These are phyloP conservation scores for Groenewaldozyma sp. DNA, from an alignment of 1,139 yeast species.

Conservation along the genomic window DNA sequence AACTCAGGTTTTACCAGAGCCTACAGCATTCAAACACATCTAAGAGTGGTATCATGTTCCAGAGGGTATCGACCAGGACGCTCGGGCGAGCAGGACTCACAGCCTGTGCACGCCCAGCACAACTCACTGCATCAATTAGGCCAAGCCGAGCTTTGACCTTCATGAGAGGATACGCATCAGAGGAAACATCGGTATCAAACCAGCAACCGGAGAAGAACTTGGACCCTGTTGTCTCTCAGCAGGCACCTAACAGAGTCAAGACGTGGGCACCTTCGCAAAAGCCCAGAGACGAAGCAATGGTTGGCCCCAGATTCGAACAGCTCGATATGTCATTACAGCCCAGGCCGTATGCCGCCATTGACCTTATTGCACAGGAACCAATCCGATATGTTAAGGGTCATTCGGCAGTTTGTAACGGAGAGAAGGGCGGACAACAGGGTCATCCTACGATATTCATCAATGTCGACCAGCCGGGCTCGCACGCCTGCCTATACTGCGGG, in stretches of 20 bases:
- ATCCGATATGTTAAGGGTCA: conserved; percentile 52
- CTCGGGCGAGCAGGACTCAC: too few relatives aligned
- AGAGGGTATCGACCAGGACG: neutral
- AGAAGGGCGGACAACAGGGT: conserved; percentile 65
- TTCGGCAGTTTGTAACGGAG: conserved; percentile 80
- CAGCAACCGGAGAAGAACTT: conserved; percentile 5
- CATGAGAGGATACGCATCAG: neutral
- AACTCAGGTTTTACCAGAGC: too few relatives aligned
- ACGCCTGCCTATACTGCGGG: conserved; percentile 66
- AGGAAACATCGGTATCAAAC: neutral
- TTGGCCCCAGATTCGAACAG: conserved; percentile 66
- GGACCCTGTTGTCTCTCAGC: conserved; percentile 28
- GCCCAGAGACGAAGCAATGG: conserved; percentile 49
- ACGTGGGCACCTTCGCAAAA: conserved; percentile 70
- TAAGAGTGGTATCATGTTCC: too few relatives aligned
- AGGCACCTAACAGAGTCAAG: conserved; percentile 65
- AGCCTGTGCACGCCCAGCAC: too few relatives aligned
- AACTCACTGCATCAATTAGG: too few relatives aligned
- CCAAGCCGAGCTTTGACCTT: conserved; percentile 3
- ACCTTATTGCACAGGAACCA: conserved; percentile 68
- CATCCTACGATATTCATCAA: conserved; percentile 81
- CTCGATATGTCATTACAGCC: conserved; percentile 61
- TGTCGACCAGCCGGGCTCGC: conserved; percentile 64
- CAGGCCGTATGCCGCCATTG: conserved; percentile 76
- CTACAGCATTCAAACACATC: neutral